These are phyloP conservation scores for Prosopis cineraria DNA, from an alignment of 306 rosid species.

Conservation along the genomic window DNA sequence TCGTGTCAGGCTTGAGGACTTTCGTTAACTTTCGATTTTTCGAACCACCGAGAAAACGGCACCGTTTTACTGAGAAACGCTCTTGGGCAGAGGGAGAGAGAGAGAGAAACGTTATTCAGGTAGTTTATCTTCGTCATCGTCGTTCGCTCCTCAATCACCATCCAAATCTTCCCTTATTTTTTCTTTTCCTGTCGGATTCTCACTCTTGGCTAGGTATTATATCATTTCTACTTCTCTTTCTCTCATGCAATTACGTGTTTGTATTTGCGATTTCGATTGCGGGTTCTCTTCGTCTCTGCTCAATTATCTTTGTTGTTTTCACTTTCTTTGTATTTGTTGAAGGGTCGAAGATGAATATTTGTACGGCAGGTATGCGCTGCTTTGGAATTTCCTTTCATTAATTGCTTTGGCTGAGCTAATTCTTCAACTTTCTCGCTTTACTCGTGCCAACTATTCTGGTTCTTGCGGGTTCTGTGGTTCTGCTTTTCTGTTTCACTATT, in stretches of 20 bases:
- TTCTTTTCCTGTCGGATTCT: too few species aligned
- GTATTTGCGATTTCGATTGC: neutral
- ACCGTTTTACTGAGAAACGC: neutral
- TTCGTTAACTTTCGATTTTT: neutral
- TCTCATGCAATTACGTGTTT: neutral
- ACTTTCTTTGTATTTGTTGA: neutral
- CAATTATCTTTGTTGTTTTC: neutral
- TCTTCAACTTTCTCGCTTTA: neutral
- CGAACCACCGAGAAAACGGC: neutral
- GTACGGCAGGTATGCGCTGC: constrained; percentile 25
- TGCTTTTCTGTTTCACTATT: neutral
- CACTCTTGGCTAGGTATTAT: neutral
- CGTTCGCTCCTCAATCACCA: neutral
- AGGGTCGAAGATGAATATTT: constrained; percentile 28
- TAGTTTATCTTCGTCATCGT: neutral
- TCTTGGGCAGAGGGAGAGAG: neutral
- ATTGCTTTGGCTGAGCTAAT: neutral
- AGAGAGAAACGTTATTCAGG: neutral
- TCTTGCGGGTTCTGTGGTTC: neutral
- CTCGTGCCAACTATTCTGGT: neutral
- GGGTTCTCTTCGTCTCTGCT: neutral
- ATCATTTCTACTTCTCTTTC: neutral
- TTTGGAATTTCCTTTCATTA: neutral
- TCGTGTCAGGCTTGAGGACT: neutral
- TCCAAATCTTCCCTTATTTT: neutral